Evolutionary conservation across 768 basidiomycete species (phyloP), one percentile per base, ranked within the genome.

Genomic region (Panaeolus papilionaceus): DNA sequence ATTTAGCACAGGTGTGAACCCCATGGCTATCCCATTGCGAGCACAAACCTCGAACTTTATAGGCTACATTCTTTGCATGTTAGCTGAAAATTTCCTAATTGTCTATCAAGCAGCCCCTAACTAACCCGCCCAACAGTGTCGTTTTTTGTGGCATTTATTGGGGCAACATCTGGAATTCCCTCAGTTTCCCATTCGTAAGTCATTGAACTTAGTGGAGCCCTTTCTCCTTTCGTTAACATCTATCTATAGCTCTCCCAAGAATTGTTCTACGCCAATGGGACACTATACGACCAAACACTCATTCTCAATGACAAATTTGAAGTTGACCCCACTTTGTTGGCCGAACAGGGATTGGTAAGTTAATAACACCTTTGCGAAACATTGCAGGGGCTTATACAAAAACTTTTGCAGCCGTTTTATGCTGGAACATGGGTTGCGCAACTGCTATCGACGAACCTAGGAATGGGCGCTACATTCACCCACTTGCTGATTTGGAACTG

Each of bases 101-200:
- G 9, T 16, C 18, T 23, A 10, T 20, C n/a, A 3, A 1, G 4
- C n/a, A 23, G 38, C 12, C 44, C 51, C 16, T 38, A 33, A 63
- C 64, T 44, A 38, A 58, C 28, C 23, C 63, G 4, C 51, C 26
- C 16, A 12, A 49, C 61, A 80, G 81, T 63, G 75, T 84, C 63
- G 83, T 81, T 6, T 82, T 88, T 69, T 70, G 81, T 58, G 85
- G 73, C 2, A 85, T 88, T 8, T 89, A 85, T 72, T 88, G 87
- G 71, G 80, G 79, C 28, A 84, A 88, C 67, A 81, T 81, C 7
- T 88, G 86, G 86, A 77, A 84, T 64, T 84, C 83, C 51, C 78
- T 75, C 71, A 71, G 51, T 62, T 75, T 76, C 63, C 72, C 75
- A 7, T 78, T 77, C 72, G 75, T 77, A 65, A 62, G 74, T 69